A percentile compares a stretch with the other conserved stretches of the same genome.
Conservation (phyloP, 2,329 filamentous ascomycete genomes). For the Aotearoamyces nothofagi region DNA sequence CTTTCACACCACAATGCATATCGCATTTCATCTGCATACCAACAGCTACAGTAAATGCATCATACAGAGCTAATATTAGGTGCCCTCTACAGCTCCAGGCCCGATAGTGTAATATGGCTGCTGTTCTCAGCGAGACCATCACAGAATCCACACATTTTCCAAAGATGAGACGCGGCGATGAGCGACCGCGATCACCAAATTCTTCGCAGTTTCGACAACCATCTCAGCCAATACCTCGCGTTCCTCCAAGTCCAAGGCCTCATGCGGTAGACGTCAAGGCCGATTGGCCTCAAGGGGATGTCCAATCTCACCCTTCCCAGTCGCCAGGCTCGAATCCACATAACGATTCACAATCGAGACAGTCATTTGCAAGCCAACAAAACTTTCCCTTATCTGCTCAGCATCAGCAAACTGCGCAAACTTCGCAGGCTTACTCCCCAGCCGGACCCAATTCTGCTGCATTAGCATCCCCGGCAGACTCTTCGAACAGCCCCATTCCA, state of each 20-base stretch:
- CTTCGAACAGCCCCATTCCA: constrained; percentile 6
- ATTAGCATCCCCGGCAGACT: constrained; percentile 5
- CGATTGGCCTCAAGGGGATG: constrained; percentile 7
- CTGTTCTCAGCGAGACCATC: constrained; percentile 56
- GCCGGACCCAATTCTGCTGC: neutral
- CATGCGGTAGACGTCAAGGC: constrained; percentile 12
- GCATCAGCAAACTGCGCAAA: constrained; percentile 5
- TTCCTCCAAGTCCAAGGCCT: constrained; percentile 14
- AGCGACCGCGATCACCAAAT: constrained; percentile 29
- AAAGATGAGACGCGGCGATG: constrained; percentile 46
- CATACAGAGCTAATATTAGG: too few species aligned
- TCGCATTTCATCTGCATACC: too few species aligned
- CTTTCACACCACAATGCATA: too few species aligned
- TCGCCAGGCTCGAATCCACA: too few species aligned
- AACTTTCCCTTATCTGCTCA: constrained; percentile 9
- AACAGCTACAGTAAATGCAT: too few species aligned
- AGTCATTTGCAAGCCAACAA: constrained; percentile 15
- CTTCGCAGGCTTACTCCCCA: constrained; percentile 2
- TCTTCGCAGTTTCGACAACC: constrained; percentile 20
- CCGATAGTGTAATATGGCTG: constrained; percentile 34
- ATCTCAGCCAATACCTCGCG: constrained; percentile 12
- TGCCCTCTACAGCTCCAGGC: constrained; percentile 7
- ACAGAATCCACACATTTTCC: constrained; percentile 57
- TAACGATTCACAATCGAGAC: constrained; percentile 8
- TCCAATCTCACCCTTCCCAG: too few species aligned